These are phyloP conservation scores for Microcyclosporella mali DNA, from an alignment of 2,329 filamentous ascomycete genomes.

Conservation along the genomic window DNA sequence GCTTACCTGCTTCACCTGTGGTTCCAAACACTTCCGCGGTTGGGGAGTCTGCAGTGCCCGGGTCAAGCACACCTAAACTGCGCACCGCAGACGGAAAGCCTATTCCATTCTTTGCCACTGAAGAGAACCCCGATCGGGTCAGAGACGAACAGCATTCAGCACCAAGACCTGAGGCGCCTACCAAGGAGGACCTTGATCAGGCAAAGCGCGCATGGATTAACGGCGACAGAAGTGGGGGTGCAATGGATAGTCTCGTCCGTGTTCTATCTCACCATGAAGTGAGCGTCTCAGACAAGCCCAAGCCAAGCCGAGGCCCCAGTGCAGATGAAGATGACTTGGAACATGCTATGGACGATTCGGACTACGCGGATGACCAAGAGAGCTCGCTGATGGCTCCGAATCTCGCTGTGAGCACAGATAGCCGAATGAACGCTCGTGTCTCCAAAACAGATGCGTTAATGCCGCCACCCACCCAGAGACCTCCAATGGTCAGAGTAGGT, in stretches of 20 bases:
- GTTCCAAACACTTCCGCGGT: conserved; percentile 10
- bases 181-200: conserved; percentile 21
- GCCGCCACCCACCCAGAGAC: conserved; percentile 23
- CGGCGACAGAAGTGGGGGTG: conserved; percentile 24
- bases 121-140: conserved; percentile 5
- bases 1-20: conserved; percentile 18
- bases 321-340: conserved; percentile 14
- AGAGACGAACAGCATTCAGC: too few relatives aligned
- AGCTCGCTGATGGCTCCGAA: conserved; percentile 2
- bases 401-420: too few relatives aligned
- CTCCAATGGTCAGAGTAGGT: conserved; percentile 39
- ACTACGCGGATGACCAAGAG: conserved; percentile 14
- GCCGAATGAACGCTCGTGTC: too few relatives aligned
- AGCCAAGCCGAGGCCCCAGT: conserved; percentile 5
- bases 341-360: conserved; percentile 20
- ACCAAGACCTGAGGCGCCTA: conserved; percentile 7
- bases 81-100: conserved; percentile 16
- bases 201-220: conserved; percentile 22
- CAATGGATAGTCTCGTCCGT: conserved; percentile 27
- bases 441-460: not conserved
- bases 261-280: conserved; percentile 28
- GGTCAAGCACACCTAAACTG: conserved; percentile 11
- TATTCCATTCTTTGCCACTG: conserved; percentile 9
- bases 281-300: conserved; percentile 11
- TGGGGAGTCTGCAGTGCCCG: not conserved